Base-by-base conservation (phyloP, 1,284 basidiomycete genomes). In the Phlebopus sp. region DNA sequence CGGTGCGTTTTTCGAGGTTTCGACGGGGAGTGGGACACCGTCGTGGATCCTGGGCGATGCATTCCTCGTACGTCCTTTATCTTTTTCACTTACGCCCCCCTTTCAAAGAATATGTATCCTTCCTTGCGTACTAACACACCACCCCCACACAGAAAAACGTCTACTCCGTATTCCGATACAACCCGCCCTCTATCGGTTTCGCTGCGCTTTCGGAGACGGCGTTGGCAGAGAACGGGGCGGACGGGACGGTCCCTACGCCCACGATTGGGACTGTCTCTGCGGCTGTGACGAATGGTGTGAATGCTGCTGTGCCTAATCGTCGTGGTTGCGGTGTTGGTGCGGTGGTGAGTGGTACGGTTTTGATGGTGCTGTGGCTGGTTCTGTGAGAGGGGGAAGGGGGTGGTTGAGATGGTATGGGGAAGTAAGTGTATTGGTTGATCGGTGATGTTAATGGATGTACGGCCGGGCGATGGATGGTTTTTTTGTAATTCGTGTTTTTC, bases 21-120 rank as follows among this genome's bases (percentile, higher is more conserved):
- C 58, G 44, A 52, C 56, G 35, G 59, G 40, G 2, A 38, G 40
- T 18, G 60, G 64, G 31, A 19, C 59, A 10, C 65, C 66, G 0
- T 45, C 59, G 39, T 78, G 73, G 69, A 76, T 81, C 51, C 59
- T 81, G 15, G 80, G 80, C 9, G 80, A 77, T 46, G 70, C 75
- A 5, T 82, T 82, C 67, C 56, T 74, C 37, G 67, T 70, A 37
- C n/a, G 63, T 57, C 17, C 1, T 23, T 10, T 78, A 23, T 6
- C 3, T 23, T 23, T 6, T 23, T 23, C n/a, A n/a, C n/a, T n/a
- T n/a, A n/a, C n/a, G n/a, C n/a, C n/a, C n/a, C n/a, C n/a, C n/a
- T n/a, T n/a, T n/a, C n/a, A n/a, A n/a, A n/a, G n/a, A n/a, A n/a
- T n/a, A n/a, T n/a, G n/a, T n/a, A n/a, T n/a, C n/a, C n/a, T n/a